Percentiles rank a stretch among this genome's conserved stretches.
phyloP scores from a whole-genome alignment of 1,139 yeast genomes.

The Scheffersomyces segobiensis region DNA sequence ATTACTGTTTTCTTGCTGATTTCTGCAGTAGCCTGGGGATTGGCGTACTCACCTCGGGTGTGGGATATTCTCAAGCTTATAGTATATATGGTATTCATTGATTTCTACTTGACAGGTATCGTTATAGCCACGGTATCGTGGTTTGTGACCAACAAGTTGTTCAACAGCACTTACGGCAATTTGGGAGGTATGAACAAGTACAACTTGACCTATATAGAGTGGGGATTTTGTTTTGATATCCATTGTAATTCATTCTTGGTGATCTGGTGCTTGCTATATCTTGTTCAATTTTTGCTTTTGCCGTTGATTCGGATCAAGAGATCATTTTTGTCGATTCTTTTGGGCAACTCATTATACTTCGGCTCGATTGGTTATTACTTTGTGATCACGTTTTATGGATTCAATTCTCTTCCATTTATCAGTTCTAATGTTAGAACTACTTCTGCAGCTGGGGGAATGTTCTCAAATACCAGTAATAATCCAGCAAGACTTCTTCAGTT shows the following conservation, averaged over 20 bases:
- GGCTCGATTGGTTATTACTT: conserved; percentile 74
- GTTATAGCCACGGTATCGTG: conserved; percentile 72
- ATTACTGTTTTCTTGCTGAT: conserved; percentile 63
- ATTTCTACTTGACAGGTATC: conserved; percentile 72
- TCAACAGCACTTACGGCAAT: conserved; percentile 45
- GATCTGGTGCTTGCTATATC: conserved; percentile 76
- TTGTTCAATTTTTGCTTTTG: conserved; percentile 71
- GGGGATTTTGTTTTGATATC: conserved; percentile 94
- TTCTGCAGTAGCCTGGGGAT: conserved; percentile 89
- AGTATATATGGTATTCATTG: conserved; percentile 81
- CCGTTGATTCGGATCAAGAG: conserved; percentile 68
- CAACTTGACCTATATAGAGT: conserved; percentile 65
- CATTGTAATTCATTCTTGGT: conserved; percentile 87
- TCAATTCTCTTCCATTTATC: conserved; percentile 78
- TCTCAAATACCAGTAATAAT: conserved; percentile 43
- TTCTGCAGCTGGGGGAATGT: conserved; percentile 42
- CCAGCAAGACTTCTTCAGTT: conserved; percentile 39
- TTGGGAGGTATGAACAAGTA: conserved; percentile 23
- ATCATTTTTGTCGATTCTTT: conserved; percentile 58
- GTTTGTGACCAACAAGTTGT: conserved; percentile 66
- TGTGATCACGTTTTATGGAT: conserved; percentile 82
- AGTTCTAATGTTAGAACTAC: conserved; percentile 27
- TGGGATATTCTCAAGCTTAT: conserved; percentile 63
- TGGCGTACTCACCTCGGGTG: conserved; percentile 70
- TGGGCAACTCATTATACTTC: conserved; percentile 79